A percentile compares a stretch with the other conserved stretches of the same genome.
phyloP scores from a whole-genome alignment of 345 rosid species.

The Clausena lansium region DNA sequence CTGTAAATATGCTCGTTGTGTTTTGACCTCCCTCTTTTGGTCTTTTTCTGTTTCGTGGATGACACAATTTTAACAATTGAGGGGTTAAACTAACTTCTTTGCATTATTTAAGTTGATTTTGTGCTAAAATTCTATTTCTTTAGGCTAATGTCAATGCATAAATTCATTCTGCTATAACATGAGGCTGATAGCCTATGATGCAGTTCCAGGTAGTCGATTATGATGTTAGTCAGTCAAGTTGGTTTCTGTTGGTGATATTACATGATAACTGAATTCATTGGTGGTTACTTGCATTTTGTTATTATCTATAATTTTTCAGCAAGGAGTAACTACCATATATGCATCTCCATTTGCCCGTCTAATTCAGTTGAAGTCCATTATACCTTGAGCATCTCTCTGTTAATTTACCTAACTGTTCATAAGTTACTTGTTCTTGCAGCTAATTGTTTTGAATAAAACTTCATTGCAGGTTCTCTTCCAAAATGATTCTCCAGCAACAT shows the following conservation, averaged over 20 bases:
- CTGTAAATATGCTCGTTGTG: neutral
- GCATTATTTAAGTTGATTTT: neutral
- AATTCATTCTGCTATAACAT: neutral
- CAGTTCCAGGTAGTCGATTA: neutral
- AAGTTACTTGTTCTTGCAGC: neutral
- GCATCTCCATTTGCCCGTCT: neutral
- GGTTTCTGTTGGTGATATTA: neutral
- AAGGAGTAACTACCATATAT: neutral
- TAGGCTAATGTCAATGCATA: neutral
- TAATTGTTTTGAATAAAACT: slow-evolving; percentile 1
- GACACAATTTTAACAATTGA: neutral
- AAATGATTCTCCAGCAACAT: slow-evolving; percentile 95
- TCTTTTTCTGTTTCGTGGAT: neutral
- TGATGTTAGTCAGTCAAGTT: neutral
- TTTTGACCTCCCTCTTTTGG: neutral
- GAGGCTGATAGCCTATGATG: neutral
- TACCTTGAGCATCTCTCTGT: neutral
- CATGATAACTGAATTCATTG: neutral
- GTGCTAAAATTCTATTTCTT: neutral
- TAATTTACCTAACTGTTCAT: neutral
- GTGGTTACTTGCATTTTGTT: neutral
- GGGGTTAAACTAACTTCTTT: neutral
- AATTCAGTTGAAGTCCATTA: neutral
- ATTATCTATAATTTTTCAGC: neutral
- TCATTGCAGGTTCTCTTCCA: slow-evolving; percentile 86